Percentiles rank a stretch among this genome's conserved stretches.
Evolutionary conservation across 2,329 filamentous ascomycete genomes (phyloP).

Genomic region (Torrubiellomyces zombiae): DNA sequence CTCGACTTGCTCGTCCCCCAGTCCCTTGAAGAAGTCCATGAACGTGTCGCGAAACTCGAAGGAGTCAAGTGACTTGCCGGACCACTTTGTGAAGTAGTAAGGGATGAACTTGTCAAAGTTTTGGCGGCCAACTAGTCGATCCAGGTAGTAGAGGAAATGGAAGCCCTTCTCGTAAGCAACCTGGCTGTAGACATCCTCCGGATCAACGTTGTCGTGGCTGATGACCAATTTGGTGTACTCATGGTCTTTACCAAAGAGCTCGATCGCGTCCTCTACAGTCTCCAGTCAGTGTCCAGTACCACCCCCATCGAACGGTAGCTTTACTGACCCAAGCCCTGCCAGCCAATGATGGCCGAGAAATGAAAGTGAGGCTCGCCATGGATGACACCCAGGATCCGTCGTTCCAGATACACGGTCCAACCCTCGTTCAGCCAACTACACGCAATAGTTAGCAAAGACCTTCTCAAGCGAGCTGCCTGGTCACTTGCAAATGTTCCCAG

Average conservation of each 20-base stretch:
- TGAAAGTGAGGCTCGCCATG: constrained; percentile 78
- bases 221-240: constrained; percentile 87
- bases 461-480: not conserved
- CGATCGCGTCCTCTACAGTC: constrained; percentile 55
- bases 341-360: constrained; percentile 91
- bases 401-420: constrained; percentile 91
- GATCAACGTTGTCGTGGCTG: constrained; percentile 77
- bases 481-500: constrained; percentile 60
- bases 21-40: constrained; percentile 60
- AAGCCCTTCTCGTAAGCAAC: constrained; percentile 96
- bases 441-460: constrained; percentile 1
- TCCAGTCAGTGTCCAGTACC: no score
- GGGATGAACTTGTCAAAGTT: constrained; percentile 93
- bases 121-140: constrained; percentile 67
- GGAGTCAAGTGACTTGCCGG: constrained; percentile 74
- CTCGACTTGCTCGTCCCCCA: constrained; percentile 44
- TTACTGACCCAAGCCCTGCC: constrained; percentile 57
- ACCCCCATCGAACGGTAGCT: constrained; percentile 1
- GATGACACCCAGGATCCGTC: constrained; percentile 58
- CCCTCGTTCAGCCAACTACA: constrained; percentile 54
- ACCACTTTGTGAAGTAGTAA: constrained; percentile 79
- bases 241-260: constrained; percentile 65
- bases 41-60: constrained; percentile 88
- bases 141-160: constrained; percentile 81
- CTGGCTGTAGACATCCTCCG: constrained; percentile 86